These are phyloP conservation scores for Phytopythium mirpurense DNA, from an alignment of 352 stramenopile genomes.

Conservation along the genomic window DNA sequence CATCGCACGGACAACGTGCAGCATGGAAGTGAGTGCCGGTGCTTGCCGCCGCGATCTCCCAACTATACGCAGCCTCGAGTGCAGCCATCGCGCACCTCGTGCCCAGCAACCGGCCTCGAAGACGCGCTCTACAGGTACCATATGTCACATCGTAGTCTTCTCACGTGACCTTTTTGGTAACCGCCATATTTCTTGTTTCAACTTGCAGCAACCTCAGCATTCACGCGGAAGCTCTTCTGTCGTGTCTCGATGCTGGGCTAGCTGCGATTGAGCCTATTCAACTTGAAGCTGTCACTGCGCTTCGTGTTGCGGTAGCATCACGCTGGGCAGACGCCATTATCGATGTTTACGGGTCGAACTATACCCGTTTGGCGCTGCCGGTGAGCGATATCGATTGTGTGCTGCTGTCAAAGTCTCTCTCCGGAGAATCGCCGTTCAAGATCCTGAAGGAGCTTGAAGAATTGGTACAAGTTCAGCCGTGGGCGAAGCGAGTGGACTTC, in stretches of 20 bases:
- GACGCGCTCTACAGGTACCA: conserved; percentile 25
- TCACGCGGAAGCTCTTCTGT: conserved; percentile 50
- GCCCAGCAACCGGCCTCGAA: conserved; percentile 7
- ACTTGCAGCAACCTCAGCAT: conserved; percentile 35
- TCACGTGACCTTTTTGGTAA: not conserved
- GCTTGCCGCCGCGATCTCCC: not conserved
- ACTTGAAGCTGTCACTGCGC: conserved; percentile 36
- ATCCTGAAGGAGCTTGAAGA: conserved; percentile 89
- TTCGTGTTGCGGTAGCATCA: conserved; percentile 36
- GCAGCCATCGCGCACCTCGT: not conserved
- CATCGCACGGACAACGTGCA: not conserved
- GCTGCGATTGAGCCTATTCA: conserved; percentile 32
- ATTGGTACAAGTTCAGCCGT: conserved; percentile 72
- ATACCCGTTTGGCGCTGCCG: conserved; percentile 93
- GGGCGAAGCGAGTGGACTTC: conserved; percentile 88
- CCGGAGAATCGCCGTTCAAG: conserved; percentile 65
- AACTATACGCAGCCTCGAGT: not conserved
- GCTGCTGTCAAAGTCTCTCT: conserved; percentile 79
- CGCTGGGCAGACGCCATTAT: conserved; percentile 90
- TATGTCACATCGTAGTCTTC: not conserved
- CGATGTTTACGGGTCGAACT: conserved; percentile 96
- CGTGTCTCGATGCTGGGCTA: conserved; percentile 39
- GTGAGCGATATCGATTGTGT: conserved; percentile 97
- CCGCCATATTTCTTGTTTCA: conserved; percentile 1
- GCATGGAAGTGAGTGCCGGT: conserved; percentile 4